Conservation (phyloP, 2,329 filamentous ascomycete genomes). For the Hypomyces perniciosus region DNA sequence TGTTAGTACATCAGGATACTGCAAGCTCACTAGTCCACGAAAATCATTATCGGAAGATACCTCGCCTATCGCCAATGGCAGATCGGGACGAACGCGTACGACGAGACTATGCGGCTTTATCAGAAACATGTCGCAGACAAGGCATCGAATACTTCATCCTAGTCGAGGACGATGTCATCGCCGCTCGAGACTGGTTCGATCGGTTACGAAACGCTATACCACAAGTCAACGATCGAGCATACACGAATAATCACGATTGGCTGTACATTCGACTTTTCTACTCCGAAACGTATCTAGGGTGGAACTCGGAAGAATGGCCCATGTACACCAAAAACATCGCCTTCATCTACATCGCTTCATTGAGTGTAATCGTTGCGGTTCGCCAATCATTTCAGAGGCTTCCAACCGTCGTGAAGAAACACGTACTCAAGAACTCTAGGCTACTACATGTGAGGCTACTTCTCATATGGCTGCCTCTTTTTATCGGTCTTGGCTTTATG, state of each 20-base stretch:
- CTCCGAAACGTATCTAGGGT: slow-evolving; percentile 29
- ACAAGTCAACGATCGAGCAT: slow-evolving; percentile 15
- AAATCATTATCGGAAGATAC: slow-evolving; percentile 11
- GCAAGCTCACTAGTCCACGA: neutral
- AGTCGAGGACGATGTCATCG: slow-evolving; percentile 29
- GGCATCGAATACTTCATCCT: slow-evolving; percentile 24
- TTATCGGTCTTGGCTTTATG: slow-evolving; percentile 23
- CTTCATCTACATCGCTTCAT: slow-evolving; percentile 15
- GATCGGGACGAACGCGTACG: slow-evolving; percentile 22
- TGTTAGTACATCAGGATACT: slow-evolving; percentile 22
- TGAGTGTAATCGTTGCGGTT: slow-evolving; percentile 13
- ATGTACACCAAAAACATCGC: slow-evolving; percentile 19
- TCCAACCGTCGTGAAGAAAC: neutral
- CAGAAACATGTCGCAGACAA: slow-evolving; percentile 19
- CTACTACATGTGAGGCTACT: slow-evolving; percentile 8
- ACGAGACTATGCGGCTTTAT: slow-evolving; percentile 23
- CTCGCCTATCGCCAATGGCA: slow-evolving; percentile 10
- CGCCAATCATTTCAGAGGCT: slow-evolving; percentile 1
- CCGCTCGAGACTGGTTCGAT: slow-evolving; percentile 25
- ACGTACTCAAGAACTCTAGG: slow-evolving; percentile 3
- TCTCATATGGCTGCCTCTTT: slow-evolving; percentile 20
- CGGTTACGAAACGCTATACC: slow-evolving; percentile 18
- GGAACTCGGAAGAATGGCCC: slow-evolving; percentile 29
- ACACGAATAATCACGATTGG: slow-evolving; percentile 19
- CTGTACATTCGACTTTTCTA: slow-evolving; percentile 31